These are phyloP conservation scores for Entomortierella lignicola DNA, from an alignment of 192 early-diverging fungal species.

Conservation along the genomic window DNA sequence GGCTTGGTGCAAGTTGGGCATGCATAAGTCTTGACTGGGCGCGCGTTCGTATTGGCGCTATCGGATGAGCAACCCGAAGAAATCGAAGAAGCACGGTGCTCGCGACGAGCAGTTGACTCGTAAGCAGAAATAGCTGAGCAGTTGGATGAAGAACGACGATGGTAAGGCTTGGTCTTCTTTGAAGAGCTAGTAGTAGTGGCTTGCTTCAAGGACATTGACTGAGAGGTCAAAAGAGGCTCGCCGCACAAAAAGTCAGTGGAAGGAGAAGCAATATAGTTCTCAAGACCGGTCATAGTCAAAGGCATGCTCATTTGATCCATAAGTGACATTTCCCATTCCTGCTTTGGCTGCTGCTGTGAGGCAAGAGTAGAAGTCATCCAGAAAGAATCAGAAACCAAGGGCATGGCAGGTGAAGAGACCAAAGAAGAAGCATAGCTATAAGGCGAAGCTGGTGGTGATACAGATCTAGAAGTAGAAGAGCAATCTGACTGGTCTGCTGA, in stretches of 20 bases:
- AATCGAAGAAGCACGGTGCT: conserved; percentile 44
- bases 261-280: conserved; percentile 35
- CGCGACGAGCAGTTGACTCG: conserved; percentile 26
- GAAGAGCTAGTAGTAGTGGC: conserved; percentile 4
- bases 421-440: conserved; percentile 42
- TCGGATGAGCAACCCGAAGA: conserved; percentile 34
- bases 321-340: conserved; percentile 30
- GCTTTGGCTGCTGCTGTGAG: conserved; percentile 6
- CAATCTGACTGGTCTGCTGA: conserved; percentile 20
- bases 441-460: conserved; percentile 39
- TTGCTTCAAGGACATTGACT: conserved; percentile 13
- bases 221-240: background rate
- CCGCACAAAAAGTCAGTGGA: background rate
- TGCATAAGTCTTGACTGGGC: conserved; percentile 43
- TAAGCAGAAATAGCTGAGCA: conserved; percentile 46
- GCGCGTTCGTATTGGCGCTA: background rate
- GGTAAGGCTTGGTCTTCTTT: conserved; percentile 14
- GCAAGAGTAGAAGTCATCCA: conserved; percentile 4
- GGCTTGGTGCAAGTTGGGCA: conserved; percentile 51
- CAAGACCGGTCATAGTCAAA: conserved; percentile 28
- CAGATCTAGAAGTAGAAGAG: conserved; percentile 42
- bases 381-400: conserved; percentile 15
- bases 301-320: conserved; percentile 47
- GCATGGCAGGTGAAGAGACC: conserved; percentile 41
- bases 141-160: conserved; percentile 38